These are phyloP conservation scores for Chaetothyriales sp. DNA, from an alignment of 2,329 filamentous ascomycete species.

Conservation along the genomic window DNA sequence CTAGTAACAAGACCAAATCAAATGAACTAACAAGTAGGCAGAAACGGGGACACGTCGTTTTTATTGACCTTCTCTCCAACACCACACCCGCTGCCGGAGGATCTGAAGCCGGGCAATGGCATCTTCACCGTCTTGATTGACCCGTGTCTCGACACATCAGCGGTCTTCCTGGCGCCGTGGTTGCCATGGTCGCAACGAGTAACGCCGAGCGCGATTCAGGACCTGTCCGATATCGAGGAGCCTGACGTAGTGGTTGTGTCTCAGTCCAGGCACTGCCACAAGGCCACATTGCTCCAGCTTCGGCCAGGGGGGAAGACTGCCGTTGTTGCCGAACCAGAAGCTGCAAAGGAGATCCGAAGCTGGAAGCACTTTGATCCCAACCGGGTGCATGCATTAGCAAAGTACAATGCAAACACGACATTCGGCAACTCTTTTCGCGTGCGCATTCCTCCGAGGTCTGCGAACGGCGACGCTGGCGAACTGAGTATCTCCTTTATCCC, in stretches of 20 bases:
- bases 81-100: slow-evolving; percentile 3
- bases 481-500: slow-evolving; percentile 55
- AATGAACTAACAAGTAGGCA: not conserved
- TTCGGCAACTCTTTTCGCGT: slow-evolving; percentile 32
- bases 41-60: slow-evolving; percentile 22
- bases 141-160: slow-evolving; percentile 51
- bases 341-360: slow-evolving; percentile 48
- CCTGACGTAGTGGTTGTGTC: slow-evolving; percentile 45
- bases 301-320: slow-evolving; percentile 39
- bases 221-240: slow-evolving; percentile 38
- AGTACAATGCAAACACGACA: slow-evolving; percentile 27
- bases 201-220: slow-evolving; percentile 40
- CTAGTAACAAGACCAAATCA: not conserved
- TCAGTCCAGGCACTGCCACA: slow-evolving; percentile 54
- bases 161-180: slow-evolving; percentile 44
- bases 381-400: slow-evolving; percentile 28
- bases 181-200: slow-evolving; percentile 47
- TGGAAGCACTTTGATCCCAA: slow-evolving; percentile 53
- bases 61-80: slow-evolving; percentile 20
- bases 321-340: slow-evolving; percentile 51
- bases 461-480: slow-evolving; percentile 45
- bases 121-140: slow-evolving; percentile 54
- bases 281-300: slow-evolving; percentile 51
- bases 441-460: slow-evolving; percentile 38
- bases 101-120: slow-evolving; percentile 5